These are phyloP conservation scores for Rosa chinensis DNA, from an alignment of 306 rosid genomes.

Conservation along the genomic window DNA sequence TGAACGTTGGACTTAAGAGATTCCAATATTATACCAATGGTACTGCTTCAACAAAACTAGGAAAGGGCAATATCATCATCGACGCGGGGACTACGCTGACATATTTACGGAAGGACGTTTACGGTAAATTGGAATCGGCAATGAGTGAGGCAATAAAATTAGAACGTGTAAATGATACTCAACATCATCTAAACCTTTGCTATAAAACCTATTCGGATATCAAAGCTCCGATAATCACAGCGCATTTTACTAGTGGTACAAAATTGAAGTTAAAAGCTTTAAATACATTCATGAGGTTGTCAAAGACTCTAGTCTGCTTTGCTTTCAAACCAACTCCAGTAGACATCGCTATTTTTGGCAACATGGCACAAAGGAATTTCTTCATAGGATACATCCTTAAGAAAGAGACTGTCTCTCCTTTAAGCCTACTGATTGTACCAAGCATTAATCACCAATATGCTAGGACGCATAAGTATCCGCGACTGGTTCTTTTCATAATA, in stretches of 20 bases:
- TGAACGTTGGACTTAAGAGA: background rate
- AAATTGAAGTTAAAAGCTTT: background rate
- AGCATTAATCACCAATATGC: too few relatives aligned
- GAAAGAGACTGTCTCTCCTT: conserved; percentile 24
- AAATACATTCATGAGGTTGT: background rate
- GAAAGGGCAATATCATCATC: background rate
- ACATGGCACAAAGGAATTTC: conserved; percentile 34
- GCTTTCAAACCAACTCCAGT: background rate
- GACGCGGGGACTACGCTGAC: background rate
- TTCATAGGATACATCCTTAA: conserved; percentile 38
- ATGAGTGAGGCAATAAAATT: background rate
- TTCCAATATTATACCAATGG: background rate
- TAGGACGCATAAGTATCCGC: too few relatives aligned
- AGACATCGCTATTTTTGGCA: conserved; percentile 27
- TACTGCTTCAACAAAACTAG: too few relatives aligned
- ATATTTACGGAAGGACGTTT: background rate
- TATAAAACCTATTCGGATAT: background rate
- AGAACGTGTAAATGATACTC: background rate
- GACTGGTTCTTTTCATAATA: too few relatives aligned
- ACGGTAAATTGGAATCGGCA: background rate
- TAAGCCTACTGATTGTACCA: conserved; percentile 29
- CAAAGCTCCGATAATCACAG: background rate
- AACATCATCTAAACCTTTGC: background rate
- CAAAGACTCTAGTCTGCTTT: background rate
- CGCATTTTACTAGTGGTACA: background rate